A percentile compares a stretch with the other conserved stretches of the same genome.
Evolutionary conservation across 2,329 filamentous ascomycete species (phyloP).

Genomic region (Microsporum ferrugineum): DNA sequence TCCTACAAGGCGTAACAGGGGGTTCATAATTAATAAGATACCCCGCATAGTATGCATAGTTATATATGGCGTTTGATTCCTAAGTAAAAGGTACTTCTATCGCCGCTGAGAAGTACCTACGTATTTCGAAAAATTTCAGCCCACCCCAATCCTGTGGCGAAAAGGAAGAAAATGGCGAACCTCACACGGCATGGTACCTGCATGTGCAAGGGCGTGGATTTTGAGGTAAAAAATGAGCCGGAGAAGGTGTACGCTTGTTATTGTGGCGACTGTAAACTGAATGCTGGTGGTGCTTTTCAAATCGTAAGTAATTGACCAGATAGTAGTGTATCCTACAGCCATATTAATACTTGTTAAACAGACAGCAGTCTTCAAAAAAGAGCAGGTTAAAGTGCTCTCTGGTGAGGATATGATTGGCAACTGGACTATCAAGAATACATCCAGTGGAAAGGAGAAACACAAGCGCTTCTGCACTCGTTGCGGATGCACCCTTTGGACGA

Average conservation of each 20-base stretch:
- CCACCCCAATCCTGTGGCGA: too few species aligned
- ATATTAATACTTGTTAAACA: background rate
- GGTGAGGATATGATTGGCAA: background rate
- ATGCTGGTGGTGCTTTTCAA: background rate
- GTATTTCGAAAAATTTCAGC: too few species aligned
- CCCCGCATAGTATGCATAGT: too few species aligned
- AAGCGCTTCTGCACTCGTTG: constrained; percentile 1
- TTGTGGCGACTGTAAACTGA: background rate
- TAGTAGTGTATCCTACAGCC: background rate
- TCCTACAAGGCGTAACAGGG: too few species aligned
- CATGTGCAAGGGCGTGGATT: background rate
- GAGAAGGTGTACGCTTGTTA: background rate
- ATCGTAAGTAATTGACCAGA: background rate
- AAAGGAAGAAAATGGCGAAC: background rate
- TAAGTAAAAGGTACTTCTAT: too few species aligned
- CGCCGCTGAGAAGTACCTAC: too few species aligned
- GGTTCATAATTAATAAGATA: too few species aligned
- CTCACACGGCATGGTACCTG: background rate
- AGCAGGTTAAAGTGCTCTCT: background rate
- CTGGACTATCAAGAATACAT: background rate
- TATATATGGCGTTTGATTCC: too few species aligned
- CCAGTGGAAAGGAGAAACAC: constrained; percentile 2
- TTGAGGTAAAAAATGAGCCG: background rate
- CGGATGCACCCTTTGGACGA: constrained; percentile 10
- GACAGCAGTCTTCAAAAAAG: background rate